A percentile compares a stretch with the other conserved stretches of the same genome.
Evolutionary conservation across 2,329 filamentous ascomycete species (phyloP).

Genomic region (Lachnellula hyalina): DNA sequence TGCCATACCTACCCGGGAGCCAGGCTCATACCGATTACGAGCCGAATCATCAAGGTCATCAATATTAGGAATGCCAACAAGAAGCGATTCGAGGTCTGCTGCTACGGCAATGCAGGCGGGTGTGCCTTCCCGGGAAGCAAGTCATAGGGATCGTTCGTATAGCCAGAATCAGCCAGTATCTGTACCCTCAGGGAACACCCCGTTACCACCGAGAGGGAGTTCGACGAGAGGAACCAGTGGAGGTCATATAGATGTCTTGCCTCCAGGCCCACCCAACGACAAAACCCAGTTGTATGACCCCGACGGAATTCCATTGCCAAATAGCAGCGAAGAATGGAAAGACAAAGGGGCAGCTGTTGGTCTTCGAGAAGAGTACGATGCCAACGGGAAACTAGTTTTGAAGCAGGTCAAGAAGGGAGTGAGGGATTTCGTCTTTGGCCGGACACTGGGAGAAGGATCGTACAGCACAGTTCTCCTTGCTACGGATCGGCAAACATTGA

Average conservation of each 20-base stretch:
- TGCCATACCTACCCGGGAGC: slow-evolving; percentile 33
- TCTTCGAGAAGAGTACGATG: slow-evolving; percentile 76
- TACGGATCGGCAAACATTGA: slow-evolving; percentile 86
- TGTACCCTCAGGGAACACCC: slow-evolving; percentile 45
- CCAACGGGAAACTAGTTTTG: slow-evolving; percentile 73
- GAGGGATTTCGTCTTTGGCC: slow-evolving; percentile 90
- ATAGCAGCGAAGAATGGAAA: slow-evolving; percentile 87
- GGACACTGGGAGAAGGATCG: slow-evolving; percentile 87
- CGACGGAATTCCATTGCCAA: slow-evolving; percentile 50
- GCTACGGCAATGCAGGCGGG: slow-evolving; percentile 53
- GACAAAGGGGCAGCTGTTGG: slow-evolving; percentile 87
- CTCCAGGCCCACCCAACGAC: slow-evolving; percentile 25
- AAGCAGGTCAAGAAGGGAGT: slow-evolving; percentile 94
- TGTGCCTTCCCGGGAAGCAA: slow-evolving; percentile 62
- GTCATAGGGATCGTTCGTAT: slow-evolving; percentile 64
- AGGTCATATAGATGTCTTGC: slow-evolving; percentile 39
- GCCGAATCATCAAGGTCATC: slow-evolving; percentile 56
- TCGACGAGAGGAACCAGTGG: slow-evolving; percentile 63
- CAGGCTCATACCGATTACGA: slow-evolving; percentile 47
- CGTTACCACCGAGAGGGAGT: slow-evolving; percentile 68
- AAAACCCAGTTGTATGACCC: slow-evolving; percentile 43
- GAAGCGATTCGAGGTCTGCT: slow-evolving; percentile 59
- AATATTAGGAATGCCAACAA: slow-evolving; percentile 46
- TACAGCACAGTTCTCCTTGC: slow-evolving; percentile 95
- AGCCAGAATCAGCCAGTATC: slow-evolving; percentile 49